A percentile compares a stretch with the other conserved stretches of the same genome.
Conservation (phyloP, 495 filamentous ascomycete species). For the Aspergillus affinis region DNA sequence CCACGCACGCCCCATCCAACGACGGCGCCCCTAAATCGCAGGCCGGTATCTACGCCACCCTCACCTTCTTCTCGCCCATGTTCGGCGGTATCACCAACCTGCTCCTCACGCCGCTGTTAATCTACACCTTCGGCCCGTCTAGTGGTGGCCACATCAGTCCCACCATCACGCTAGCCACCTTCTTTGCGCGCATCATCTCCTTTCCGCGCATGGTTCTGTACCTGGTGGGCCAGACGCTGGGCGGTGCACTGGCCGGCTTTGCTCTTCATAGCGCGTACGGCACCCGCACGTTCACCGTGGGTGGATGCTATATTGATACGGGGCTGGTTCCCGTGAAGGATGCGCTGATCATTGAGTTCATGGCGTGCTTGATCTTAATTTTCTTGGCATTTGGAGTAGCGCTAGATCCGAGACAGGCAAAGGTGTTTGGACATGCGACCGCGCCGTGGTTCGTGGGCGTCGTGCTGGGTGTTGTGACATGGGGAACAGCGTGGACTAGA, state of each 20-base stretch:
- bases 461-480: slow-evolving; percentile 44
- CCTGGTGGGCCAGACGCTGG: slow-evolving; percentile 41
- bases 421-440: slow-evolving; percentile 50
- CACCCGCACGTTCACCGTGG: slow-evolving; percentile 30
- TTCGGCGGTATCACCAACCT: slow-evolving; percentile 45
- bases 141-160: slow-evolving; percentile 56
- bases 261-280: slow-evolving; percentile 31
- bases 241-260: slow-evolving; percentile 46
- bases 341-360: slow-evolving; percentile 45
- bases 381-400: slow-evolving; percentile 51
- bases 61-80: slow-evolving; percentile 30
- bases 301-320: slow-evolving; percentile 37
- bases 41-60: slow-evolving; percentile 25
- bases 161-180: slow-evolving; percentile 50
- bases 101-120: slow-evolving; percentile 48
- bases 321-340: slow-evolving; percentile 26
- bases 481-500: slow-evolving; percentile 42
- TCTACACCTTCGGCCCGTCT: slow-evolving; percentile 49
- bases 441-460: slow-evolving; percentile 55
- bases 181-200: slow-evolving; percentile 49
- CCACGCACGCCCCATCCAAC: slow-evolving; percentile 19
- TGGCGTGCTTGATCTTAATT: slow-evolving; percentile 41
- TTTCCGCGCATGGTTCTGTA: slow-evolving; percentile 48
- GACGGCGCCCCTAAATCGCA: slow-evolving; percentile 19
- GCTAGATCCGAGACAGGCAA: slow-evolving; percentile 54